Base-by-base conservation (phyloP, 352 stramenopile species). In the Phytophthora uliginosa region DNA sequence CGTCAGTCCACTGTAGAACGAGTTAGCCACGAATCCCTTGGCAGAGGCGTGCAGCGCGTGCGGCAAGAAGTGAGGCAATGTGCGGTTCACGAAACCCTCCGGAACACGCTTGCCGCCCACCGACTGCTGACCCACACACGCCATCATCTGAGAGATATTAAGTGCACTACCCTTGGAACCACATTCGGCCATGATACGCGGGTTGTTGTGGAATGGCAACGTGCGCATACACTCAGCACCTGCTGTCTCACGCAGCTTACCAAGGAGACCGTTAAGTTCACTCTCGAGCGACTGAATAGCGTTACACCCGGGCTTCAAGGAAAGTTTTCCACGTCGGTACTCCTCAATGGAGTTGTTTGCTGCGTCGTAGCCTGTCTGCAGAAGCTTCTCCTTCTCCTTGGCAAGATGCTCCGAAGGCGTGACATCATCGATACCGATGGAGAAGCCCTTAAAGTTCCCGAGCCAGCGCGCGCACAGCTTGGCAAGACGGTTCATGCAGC, bases 71-170 rank as follows among this genome's bases (percentile, higher is more conserved):
- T 99, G 98, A 15, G 98, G 98, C 28, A 99, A 84, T 15, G 98
- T 99, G 34, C 98, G 86, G 76, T 99, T 98, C 15, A 99, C 97
- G 78, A 99, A 99, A 8, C 98, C 98, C 81, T 99, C 95, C 38
- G 98, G 93, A 48, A 99, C 99, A 71, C 98, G 97, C 80, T 98
- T 99, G 66, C 98, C 98, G 56, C 97, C 97, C 13, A 99, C 98
- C 34, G 95, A 98, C 79, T 99, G 98, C 86, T 99, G 98, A 5
- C 98, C 98, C 28, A 99, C 95, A 86, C 98, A 99, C 22, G 98
- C 97, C 69, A 99, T 99, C 98, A 99, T 99, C 82, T 99, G 98
- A n/a, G 97, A 99, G 72, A 99, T 99, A 78, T 99, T 99, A 3
- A 99, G 78, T 7, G 97, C 90, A 79, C 94, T 99, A 59, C 98